Base-by-base conservation (phyloP, 2,329 filamentous ascomycete genomes). In the Allantophomopsis cytisporea region DNA sequence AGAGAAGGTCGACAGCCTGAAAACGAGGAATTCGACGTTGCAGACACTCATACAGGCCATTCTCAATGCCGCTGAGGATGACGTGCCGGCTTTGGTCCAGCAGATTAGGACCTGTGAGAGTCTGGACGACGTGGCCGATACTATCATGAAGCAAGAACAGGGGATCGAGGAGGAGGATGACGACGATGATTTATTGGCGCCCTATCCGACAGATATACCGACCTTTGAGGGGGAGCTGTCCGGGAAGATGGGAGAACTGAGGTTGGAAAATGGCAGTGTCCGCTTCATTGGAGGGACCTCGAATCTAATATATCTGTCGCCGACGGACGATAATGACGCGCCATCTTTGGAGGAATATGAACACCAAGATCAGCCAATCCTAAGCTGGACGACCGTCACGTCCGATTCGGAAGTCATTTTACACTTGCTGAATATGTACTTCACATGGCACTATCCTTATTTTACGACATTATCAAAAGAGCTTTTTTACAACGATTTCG, bases 381-480 rank as follows among this genome's bases (percentile, higher is more conserved):
- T 76, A 15, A 88, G 81, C 39, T 98, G 91, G 91, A 94, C 89
- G 0, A 74, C 69, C 13, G 86, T 94, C 35, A 94, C 86, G 2
- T 68, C 76, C 38, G 86, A 95, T 55, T 69, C 77, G 17, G 73
- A 82, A 39, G 68, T 94, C 35, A 77, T 95, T 49, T 73, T 79
- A 13, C 89, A 95, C 58, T 73, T 98, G 14, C 76, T 98, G 55
- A 89, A 88, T 53, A 88, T 96, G 84, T 98, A 98, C 61, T 96
- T 96, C 62, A 86, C 80, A 50, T 96, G 89, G 83, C 91, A 96
- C 60, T 96, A 96, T 59, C 80, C 87, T 14, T 96, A 91, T 61
- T 98, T 96, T 58, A 89, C 87, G 4, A 91, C 84, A 0, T 66
- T 96, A 6, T 89, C 88, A 11, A 93, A 85, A 56, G 77, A 71